Conservation (phyloP, 306 rosid species). For the Ziziphus jujuba region DNA sequence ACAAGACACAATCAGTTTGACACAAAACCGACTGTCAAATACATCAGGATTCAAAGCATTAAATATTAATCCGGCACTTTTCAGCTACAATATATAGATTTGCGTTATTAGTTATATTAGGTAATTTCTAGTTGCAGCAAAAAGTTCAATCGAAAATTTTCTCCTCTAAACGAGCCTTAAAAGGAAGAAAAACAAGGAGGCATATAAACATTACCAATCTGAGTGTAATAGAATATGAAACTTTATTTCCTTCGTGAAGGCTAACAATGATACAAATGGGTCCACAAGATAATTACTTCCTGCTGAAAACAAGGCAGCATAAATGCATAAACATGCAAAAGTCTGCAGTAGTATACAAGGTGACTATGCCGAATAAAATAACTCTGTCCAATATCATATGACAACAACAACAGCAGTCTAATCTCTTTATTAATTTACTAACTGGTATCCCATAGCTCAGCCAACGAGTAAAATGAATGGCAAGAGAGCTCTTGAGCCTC, state of each 20-base stretch:
- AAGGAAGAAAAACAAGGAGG: background rate
- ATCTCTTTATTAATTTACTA: constrained; percentile 39
- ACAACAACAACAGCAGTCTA: constrained; percentile 41
- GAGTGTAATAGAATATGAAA: constrained; percentile 20
- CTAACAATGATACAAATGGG: constrained; percentile 34
- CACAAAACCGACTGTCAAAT: no score
- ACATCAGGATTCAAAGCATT: no score
- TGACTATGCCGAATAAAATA: constrained; percentile 33
- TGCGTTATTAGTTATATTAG: no score
- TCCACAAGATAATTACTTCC: constrained; percentile 36
- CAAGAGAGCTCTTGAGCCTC: constrained; percentile 57
- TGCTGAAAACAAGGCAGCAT: constrained; percentile 29
- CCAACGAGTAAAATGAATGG: constrained; percentile 76
- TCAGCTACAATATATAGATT: no score
- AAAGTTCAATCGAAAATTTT: no score
- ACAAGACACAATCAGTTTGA: no score
- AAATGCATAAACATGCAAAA: constrained; percentile 41
- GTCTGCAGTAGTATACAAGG: constrained; percentile 46
- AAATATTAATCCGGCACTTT: no score
- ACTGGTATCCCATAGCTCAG: constrained; percentile 59
- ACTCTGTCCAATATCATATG: constrained; percentile 33
- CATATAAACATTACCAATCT: background rate
- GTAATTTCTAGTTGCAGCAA: no score
- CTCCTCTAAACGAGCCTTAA: no score
- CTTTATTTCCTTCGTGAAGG: constrained; percentile 37